Base-by-base conservation (phyloP, 306 rosid genomes). In the Malus fusca region DNA sequence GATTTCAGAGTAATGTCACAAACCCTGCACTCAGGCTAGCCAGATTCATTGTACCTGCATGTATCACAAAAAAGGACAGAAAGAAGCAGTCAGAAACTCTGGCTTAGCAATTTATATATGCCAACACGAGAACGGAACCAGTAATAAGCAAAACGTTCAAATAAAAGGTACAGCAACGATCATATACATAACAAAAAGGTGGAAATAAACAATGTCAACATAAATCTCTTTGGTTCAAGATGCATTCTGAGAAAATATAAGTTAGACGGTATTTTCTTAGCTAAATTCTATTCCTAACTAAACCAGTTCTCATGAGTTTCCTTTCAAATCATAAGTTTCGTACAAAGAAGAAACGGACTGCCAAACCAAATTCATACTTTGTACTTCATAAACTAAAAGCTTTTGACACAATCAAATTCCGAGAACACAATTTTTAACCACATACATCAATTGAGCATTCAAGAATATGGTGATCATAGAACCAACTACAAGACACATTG, bases 11-110 rank as follows among this genome's bases (percentile, higher is more conserved):
- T 86, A n/a, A 84, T 60, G 35, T 90, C 90, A 53, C 98, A 95
- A 64, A 92, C 92, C 82, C 91, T 87, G 69, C 99, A 95, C 37
- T 90, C 90, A 5, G 96, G 97, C 84, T 92, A 93, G 71, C 89
- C 93, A 58, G 80, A 60, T 73, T 92, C 97, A 78, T 95, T 92
- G 73, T 92, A 92, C 88, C 99, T 94, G 81, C 66, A 80, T 18
- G 55, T 17, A 76, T 73, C 26, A 35, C 33, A 73, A 65, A 18
- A 75, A 30, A 63, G 30, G 37, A 31, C 18, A 55, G 55, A 42
- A 59, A 67, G 21, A 33, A 37, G 59, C 66, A 21, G 55, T 82
- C 73, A 79, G 74, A 59, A 84, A 83, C 44, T 11, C 35, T 59
- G 40, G 53, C 63, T 70, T 46, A 22, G 58, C 72, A 72, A 69